A percentile compares a stretch with the other conserved stretches of the same genome.
These are phyloP conservation scores for Zea mays DNA, from an alignment of 176 grass and related monocot genomes.

Conservation along the genomic window Zm-B73-REFERENCE-NAM-5.0 NC_050097.1:190501501-190502000, in stretches of 20 bases:
- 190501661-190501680: background rate
- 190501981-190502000: too few species aligned
- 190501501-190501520: slow-evolving; percentile 68
- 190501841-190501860: background rate
- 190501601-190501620: slow-evolving; percentile 35
- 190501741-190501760: background rate
- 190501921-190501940: background rate
- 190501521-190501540: slow-evolving; percentile 30
- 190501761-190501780: too few species aligned
- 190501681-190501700: background rate
- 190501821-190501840: background rate
- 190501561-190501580: slow-evolving; percentile 18
- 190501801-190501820: background rate
- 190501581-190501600: background rate
- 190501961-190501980: too few species aligned
- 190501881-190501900: background rate
- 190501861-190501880: slow-evolving; percentile 2
- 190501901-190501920: background rate
- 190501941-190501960: too few species aligned
- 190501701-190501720: background rate
- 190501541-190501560: background rate
- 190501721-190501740: background rate
- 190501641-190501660: background rate
- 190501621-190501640: slow-evolving; percentile 28
- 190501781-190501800: background rate